Evolutionary conservation across 176 grass and related monocot genomes (phyloP).

Genomic region (Ananas comosus): DNA sequence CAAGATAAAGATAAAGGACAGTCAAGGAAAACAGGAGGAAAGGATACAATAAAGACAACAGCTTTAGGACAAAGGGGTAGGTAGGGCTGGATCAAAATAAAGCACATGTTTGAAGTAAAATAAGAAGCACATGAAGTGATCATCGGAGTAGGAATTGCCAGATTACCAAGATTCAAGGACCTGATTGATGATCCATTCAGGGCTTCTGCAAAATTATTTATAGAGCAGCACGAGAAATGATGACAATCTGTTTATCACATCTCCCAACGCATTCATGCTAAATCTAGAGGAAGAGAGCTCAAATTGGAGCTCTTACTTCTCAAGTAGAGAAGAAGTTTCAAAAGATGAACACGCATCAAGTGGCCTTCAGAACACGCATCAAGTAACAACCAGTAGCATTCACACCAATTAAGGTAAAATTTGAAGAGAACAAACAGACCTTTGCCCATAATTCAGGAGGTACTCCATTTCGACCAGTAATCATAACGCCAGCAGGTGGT

Average conservation of each 20-base stretch:
- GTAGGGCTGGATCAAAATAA: too few species aligned
- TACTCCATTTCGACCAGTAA: slow-evolving; percentile 28
- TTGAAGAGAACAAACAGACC: slow-evolving; percentile 27
- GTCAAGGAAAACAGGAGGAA: too few species aligned
- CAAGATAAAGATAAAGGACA: too few species aligned
- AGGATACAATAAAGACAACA: too few species aligned
- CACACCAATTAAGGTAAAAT: not conserved
- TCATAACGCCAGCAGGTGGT: slow-evolving; percentile 18
- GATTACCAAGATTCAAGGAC: too few species aligned
- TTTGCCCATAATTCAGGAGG: slow-evolving; percentile 39
- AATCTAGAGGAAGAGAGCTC: not conserved
- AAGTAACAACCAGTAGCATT: slow-evolving; percentile 3
- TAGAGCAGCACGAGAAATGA: too few species aligned
- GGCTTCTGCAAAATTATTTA: not conserved
- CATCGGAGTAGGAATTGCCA: too few species aligned
- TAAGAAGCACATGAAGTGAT: too few species aligned
- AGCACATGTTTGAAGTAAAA: too few species aligned
- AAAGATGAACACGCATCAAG: not conserved
- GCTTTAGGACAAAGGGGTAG: too few species aligned
- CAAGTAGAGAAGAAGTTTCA: slow-evolving; percentile 7
- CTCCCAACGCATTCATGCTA: too few species aligned
- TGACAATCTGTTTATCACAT: too few species aligned
- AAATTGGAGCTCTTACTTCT: not conserved
- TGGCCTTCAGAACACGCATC: not conserved
- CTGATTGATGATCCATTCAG: not conserved